Conservation (phyloP, 768 basidiomycete genomes). For the Hypholoma sublateritium region DNA sequence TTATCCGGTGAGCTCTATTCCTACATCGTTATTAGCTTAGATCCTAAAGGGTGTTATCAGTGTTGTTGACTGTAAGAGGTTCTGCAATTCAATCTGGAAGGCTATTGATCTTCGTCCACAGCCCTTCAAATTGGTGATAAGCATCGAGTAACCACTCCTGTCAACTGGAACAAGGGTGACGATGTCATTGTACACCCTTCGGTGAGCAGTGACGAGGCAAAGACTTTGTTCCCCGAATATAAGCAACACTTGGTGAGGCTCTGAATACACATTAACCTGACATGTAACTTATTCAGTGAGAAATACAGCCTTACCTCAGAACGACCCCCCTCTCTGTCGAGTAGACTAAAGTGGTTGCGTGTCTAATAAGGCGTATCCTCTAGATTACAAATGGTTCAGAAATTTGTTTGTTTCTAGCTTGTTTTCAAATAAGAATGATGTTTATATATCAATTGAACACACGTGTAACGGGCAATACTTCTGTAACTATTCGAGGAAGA, state of each 20-base stretch:
- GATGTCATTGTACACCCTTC: slow-evolving; percentile 91
- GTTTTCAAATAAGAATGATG: too few species aligned
- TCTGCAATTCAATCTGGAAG: not conserved
- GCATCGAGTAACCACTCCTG: slow-evolving; percentile 83
- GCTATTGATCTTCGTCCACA: slow-evolving; percentile 14
- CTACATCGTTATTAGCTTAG: too few species aligned
- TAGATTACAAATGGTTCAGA: too few species aligned
- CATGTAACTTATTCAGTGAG: too few species aligned
- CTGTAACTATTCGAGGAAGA: too few species aligned
- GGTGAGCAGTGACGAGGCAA: slow-evolving; percentile 86
- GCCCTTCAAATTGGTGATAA: slow-evolving; percentile 92
- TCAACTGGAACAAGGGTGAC: slow-evolving; percentile 93
- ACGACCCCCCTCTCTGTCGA: slow-evolving; percentile 60
- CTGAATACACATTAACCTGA: not conserved
- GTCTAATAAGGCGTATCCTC: too few species aligned
- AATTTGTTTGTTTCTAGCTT: too few species aligned
- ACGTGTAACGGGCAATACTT: too few species aligned
- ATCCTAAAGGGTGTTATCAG: slow-evolving; percentile 35
- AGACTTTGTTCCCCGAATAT: slow-evolving; percentile 85
- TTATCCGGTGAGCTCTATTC: slow-evolving; percentile 49
- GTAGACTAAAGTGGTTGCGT: slow-evolving; percentile 7
- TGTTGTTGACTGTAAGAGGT: slow-evolving; percentile 68
- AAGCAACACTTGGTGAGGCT: slow-evolving; percentile 71
- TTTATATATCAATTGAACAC: too few species aligned
- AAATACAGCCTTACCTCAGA: slow-evolving; percentile 78